A percentile compares a stretch with the other conserved stretches of the same genome.
phyloP scores from a whole-genome alignment of 2,329 filamentous ascomycete genomes.

The Lasiodiplodia gonubiensis region DNA sequence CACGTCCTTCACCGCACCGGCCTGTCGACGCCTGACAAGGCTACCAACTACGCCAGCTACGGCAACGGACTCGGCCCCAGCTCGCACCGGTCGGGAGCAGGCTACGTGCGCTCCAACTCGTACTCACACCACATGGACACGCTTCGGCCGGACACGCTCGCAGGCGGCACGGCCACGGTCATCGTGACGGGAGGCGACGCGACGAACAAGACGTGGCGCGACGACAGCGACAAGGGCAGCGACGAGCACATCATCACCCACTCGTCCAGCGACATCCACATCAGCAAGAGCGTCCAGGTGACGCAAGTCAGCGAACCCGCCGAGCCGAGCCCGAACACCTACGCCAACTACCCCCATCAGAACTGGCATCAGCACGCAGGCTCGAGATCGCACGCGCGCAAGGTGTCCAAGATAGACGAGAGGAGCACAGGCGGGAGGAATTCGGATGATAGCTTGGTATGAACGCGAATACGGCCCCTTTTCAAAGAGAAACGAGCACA shows the following conservation, averaged over 20 bases:
- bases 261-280: slow-evolving; percentile 11
- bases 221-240: slow-evolving; percentile 21
- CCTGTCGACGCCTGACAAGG: slow-evolving; percentile 31
- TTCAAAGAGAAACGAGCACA: neutral
- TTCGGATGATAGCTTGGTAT: slow-evolving; percentile 17
- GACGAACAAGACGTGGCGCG: slow-evolving; percentile 7
- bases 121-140: slow-evolving; percentile 23
- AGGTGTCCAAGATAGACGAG: slow-evolving; percentile 14
- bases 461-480: neutral
- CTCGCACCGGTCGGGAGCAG: neutral
- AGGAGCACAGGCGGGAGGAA: neutral
- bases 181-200: neutral
- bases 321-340: neutral
- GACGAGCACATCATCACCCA: slow-evolving; percentile 22
- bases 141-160: slow-evolving; percentile 28
- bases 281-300: slow-evolving; percentile 27
- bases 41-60: slow-evolving; percentile 20
- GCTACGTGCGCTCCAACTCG: slow-evolving; percentile 31
- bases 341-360: neutral
- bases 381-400: slow-evolving; percentile 1
- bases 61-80: slow-evolving; percentile 22
- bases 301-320: slow-evolving; percentile 19
- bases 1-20: slow-evolving; percentile 35
- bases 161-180: neutral
- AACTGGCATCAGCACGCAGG: neutral